phyloP scores from a whole-genome alignment of 257 asterid species.

The Nicotiana undulata region DNA sequence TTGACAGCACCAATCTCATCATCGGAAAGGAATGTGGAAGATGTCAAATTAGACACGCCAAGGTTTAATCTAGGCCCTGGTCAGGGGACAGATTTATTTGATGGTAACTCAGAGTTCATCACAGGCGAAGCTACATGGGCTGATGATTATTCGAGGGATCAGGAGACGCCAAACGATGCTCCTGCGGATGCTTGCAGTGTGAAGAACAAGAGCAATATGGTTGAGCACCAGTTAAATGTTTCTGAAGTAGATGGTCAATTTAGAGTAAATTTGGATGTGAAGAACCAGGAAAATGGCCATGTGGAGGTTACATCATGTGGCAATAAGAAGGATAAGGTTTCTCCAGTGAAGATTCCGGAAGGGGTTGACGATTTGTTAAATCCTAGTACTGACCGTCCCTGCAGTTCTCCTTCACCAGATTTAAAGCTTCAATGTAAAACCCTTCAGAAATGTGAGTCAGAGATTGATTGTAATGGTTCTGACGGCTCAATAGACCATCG shows the following conservation, averaged over 20 bases:
- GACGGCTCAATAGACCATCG: constrained; percentile 20
- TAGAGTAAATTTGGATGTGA: constrained; percentile 16
- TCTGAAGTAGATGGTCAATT: constrained; percentile 19
- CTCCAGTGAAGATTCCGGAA: constrained; percentile 22
- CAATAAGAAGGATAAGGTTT: constrained; percentile 20
- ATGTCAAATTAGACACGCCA: constrained; percentile 53
- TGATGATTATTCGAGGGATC: constrained; percentile 32
- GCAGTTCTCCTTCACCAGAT: constrained; percentile 19
- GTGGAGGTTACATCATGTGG: constrained; percentile 20
- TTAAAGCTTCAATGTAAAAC: constrained; percentile 27
- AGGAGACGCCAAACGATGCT: constrained; percentile 15
- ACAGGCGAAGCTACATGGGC: constrained; percentile 42
- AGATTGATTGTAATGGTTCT: constrained; percentile 23
- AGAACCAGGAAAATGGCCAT: constrained; percentile 17
- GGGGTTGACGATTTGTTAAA: constrained; percentile 22
- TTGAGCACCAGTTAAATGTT: constrained; percentile 23
- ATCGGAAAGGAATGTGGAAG: constrained; percentile 41
- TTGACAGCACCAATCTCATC: constrained; percentile 81
- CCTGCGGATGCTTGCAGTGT: constrained; percentile 14
- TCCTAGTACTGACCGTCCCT: constrained; percentile 20
- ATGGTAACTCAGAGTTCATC: constrained; percentile 21
- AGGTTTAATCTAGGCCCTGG: constrained; percentile 72
- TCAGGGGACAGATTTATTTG: constrained; percentile 33
- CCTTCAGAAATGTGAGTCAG: not conserved
- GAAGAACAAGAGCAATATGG: constrained; percentile 13